Base-by-base conservation (phyloP, 192 early-diverging fungal species). In the Haplosporangium gracile region DNA sequence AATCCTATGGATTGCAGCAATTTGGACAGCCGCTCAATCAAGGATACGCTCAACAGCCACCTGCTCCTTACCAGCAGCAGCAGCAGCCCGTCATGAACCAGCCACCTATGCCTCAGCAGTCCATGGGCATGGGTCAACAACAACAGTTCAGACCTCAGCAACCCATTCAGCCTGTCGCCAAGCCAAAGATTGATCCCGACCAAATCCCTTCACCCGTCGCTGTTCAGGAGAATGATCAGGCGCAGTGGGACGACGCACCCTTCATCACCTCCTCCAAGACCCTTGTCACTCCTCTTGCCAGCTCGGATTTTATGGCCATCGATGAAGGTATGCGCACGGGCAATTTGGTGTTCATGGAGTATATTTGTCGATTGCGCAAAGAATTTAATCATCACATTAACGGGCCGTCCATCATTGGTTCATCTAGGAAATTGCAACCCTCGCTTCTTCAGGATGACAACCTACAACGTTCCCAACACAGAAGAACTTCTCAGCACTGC, bases 181-280 rank as follows among this genome's bases (percentile, higher is more conserved):
- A 90, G 74, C 78, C 94, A 34, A 92, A 93, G 24, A 99, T 99
- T 70, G 97, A 99, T 82, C 97, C 98, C 4, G 95, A 97, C 89
- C 96, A 97, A 79, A 96, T 99, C 73, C 98, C 98, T 24, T 94
- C 95, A 29, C 97, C 98, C 32, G 91, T 97, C 15, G 89, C 91
- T 32, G 97, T 97, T 45, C 97, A 98, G 75, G 93, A 94, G 72
- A 86, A 89, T 24, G 97, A 99, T 83, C 97, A 98, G 81, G 83
- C 91, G 32, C 69, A 90, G 11, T 95, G 95, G 87, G 90, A 89
- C 29, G 89, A 90, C 34, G 81, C 91, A 70, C 90, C 93, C 15
- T 99, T 94, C 90, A 91, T 92, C 47, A 98, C 98, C 0, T 92
- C 89, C 18, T 89, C 92, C 18, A 93, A 91, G 75, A 78, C 74